phyloP scores from a whole-genome alignment of 1,139 yeast species.

The Zygoascus meyerae region DNA sequence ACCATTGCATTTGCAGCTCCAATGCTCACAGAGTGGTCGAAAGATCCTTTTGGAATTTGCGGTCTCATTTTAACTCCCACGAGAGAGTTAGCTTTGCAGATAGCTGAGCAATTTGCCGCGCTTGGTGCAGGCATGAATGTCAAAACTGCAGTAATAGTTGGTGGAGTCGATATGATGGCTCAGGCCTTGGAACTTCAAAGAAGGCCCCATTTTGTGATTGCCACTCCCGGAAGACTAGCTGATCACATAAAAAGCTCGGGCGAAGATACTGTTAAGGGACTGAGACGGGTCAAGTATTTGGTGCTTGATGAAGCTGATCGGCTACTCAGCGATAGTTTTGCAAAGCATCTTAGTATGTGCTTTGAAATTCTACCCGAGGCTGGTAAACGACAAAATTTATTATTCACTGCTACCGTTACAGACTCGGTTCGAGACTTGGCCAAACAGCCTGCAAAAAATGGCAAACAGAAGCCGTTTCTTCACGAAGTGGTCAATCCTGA shows the following conservation, averaged over 20 bases:
- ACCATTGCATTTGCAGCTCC: slow-evolving; percentile 97
- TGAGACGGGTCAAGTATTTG: slow-evolving; percentile 67
- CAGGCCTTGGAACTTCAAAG: slow-evolving; percentile 78
- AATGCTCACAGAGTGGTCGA: slow-evolving; percentile 89
- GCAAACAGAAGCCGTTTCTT: slow-evolving; percentile 62
- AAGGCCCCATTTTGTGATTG: slow-evolving; percentile 90
- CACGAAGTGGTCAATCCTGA: slow-evolving; percentile 74
- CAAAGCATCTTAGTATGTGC: slow-evolving; percentile 66
- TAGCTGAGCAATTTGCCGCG: slow-evolving; percentile 94
- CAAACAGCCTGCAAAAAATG: slow-evolving; percentile 56
- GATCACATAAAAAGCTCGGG: slow-evolving; percentile 88
- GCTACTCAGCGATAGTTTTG: slow-evolving; percentile 74
- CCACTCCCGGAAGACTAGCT: slow-evolving; percentile 96
- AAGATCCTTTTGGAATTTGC: slow-evolving; percentile 88
- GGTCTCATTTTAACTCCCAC: slow-evolving; percentile 92
- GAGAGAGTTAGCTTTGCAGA: slow-evolving; percentile 88
- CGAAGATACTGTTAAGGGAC: slow-evolving; percentile 77
- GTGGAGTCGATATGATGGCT: slow-evolving; percentile 88
- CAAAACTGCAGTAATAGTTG: slow-evolving; percentile 74
- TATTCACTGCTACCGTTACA: slow-evolving; percentile 95
- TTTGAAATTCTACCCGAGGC: slow-evolving; percentile 66
- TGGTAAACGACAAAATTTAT: slow-evolving; percentile 69
- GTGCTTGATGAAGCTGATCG: slow-evolving; percentile 98
- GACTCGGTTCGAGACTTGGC: slow-evolving; percentile 82
- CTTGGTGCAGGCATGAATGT: slow-evolving; percentile 86